Base-by-base conservation (phyloP, 306 rosid genomes). In the Quercus ilex region DNA sequence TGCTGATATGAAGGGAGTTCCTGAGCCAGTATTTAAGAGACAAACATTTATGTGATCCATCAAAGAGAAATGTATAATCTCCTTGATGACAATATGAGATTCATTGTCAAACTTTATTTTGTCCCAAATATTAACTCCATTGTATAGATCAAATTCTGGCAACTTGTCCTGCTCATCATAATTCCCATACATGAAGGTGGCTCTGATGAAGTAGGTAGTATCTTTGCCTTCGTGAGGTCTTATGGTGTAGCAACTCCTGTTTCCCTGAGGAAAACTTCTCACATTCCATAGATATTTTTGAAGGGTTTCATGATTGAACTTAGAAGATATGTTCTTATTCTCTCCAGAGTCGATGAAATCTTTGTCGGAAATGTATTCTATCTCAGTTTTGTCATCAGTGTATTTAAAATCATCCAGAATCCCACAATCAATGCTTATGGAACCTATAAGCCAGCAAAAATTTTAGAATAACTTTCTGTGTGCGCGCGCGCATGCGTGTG, bases 1-100 rank as follows among this genome's bases (percentile, higher is more conserved):
- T 3, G 87, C 78, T 4, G 92, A 88, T 73, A 91, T 87, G 82
- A 88, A 91, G 2, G 94, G 94, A 11, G 78, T 87, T 69, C 91
- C 94, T 1, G 3, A 3, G 20, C 71, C 85, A 2, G 77, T 83
- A 71, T 88, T 82, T 28, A 85, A 52, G 1, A 88, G 83, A 38
- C 92, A 91, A 19, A 91, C 84, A 33, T 77, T 64, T 2, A 85
- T 19, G 6, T 74, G 26, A 72, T 87, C 89, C 77, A 15, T 7
- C 5, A 74, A 56, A 5, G 91, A 78, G 5, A 78, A 59, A 51
- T 88, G 78, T 72, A 88, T 78, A 69, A 78, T 70, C 74, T 88
- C 91, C 83, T 67, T 80, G n/a, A 3, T 11, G 8, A 57, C 78
- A 35, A 31, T 2, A 15, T 63, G 68, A 25, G 71, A 3, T 2